phyloP scores from a whole-genome alignment of 2,329 filamentous ascomycete genomes.

The Aspergillus tubingensis region DNA sequence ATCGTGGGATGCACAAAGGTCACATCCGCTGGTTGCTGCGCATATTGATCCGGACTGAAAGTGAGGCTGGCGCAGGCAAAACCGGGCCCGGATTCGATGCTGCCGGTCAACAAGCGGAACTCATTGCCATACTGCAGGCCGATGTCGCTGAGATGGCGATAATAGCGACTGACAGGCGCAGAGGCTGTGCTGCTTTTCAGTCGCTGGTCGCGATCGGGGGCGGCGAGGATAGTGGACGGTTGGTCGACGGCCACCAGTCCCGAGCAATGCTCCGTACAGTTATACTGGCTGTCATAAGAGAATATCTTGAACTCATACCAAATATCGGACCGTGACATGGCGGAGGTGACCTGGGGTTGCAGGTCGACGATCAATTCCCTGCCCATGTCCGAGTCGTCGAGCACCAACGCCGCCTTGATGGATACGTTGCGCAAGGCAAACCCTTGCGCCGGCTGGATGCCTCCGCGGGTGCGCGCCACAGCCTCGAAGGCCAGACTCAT shows the following conservation, averaged over 20 bases:
- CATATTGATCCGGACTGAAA: not conserved
- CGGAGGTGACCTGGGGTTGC: not conserved
- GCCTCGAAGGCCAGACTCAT: constrained; percentile 11
- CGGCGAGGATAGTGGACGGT: not conserved
- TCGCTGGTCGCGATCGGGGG: not conserved
- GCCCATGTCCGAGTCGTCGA: constrained; percentile 1
- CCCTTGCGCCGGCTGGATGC: not conserved
- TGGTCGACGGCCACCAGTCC: not conserved
- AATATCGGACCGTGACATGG: not conserved
- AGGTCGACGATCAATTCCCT: constrained; percentile 3
- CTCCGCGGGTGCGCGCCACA: not conserved
- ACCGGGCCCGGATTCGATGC: not conserved
- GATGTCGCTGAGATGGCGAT: not conserved
- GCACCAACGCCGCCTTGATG: not conserved
- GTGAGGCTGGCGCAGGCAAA: not conserved
- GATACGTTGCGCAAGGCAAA: not conserved
- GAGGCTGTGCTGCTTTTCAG: not conserved
- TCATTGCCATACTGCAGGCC: constrained; percentile 2
- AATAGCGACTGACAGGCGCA: not conserved
- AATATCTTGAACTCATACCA: constrained; percentile 7
- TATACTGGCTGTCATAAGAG: not conserved
- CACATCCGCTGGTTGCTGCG: not conserved
- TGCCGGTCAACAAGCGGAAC: not conserved
- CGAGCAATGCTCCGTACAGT: constrained; percentile 1
- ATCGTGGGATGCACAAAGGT: constrained; percentile 1